phyloP scores from a whole-genome alignment of 768 basidiomycete species.

The Phlebiopsis flavidoalba region DNA sequence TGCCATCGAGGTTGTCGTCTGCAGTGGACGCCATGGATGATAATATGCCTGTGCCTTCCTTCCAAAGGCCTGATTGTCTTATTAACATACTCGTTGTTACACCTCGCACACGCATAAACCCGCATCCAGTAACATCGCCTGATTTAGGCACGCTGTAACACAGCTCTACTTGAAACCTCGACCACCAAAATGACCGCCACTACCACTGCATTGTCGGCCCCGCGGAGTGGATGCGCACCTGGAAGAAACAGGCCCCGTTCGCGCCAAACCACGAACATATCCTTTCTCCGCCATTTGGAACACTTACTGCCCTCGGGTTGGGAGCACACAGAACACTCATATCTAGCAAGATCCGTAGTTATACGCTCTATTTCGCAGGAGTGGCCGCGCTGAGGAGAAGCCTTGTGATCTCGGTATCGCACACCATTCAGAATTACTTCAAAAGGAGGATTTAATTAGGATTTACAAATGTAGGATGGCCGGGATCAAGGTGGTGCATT shows the following conservation, averaged over 20 bases:
- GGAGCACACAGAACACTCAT: conserved; percentile 60
- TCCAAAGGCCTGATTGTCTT: conserved; percentile 3
- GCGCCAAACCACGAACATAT: conserved; percentile 47
- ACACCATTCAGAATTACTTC: conserved; percentile 87
- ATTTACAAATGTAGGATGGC: conserved; percentile 82
- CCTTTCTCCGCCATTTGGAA: conserved; percentile 51
- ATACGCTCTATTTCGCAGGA: conserved; percentile 46
- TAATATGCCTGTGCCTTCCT: not conserved
- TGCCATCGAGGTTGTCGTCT: conserved; percentile 11
- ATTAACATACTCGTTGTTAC: conserved; percentile 2
- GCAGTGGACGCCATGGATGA: conserved; percentile 5
- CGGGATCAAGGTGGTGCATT: conserved; percentile 63
- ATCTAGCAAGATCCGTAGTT: conserved; percentile 71
- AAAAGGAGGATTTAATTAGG: conserved; percentile 77
- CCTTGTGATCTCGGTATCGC: conserved; percentile 59
- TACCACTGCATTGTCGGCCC: conserved; percentile 89
- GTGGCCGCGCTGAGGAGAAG: conserved; percentile 46
- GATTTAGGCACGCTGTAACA: not conserved
- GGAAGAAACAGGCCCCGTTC: conserved; percentile 59
- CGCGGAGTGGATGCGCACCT: conserved; percentile 92
- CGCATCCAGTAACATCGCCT: not conserved
- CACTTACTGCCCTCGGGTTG: conserved; percentile 33
- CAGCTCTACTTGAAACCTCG: conserved; percentile 5
- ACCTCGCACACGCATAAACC: no score
- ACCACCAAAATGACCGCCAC: conserved; percentile 44